Conservation (phyloP, 768 basidiomycete genomes). For the Cyclocybe aegerita region DNA sequence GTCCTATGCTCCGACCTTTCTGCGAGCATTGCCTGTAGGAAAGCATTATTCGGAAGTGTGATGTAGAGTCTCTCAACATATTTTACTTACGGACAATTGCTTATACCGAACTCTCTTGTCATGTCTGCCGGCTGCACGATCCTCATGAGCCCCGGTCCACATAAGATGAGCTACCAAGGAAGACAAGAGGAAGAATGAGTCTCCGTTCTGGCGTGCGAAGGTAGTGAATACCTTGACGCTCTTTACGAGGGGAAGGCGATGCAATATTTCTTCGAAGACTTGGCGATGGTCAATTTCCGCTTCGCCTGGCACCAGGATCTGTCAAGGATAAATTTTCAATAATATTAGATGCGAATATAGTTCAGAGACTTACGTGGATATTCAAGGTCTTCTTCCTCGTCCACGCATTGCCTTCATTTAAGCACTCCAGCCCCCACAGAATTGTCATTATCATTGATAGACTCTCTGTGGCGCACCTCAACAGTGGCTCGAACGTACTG, state of each 20-base stretch:
- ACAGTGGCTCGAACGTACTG: constrained; percentile 22
- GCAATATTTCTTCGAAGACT: constrained; percentile 34
- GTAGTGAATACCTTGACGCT: constrained; percentile 21
- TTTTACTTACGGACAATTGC: constrained; percentile 28
- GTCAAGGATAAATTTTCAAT: neutral
- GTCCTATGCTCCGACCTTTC: constrained; percentile 22
- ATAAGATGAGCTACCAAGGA: constrained; percentile 18
- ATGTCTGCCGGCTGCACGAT: neutral
- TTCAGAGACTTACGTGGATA: constrained; percentile 25
- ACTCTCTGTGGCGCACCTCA: constrained; percentile 26
- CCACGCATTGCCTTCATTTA: constrained; percentile 27
- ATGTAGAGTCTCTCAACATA: neutral
- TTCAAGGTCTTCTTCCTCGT: constrained; percentile 27
- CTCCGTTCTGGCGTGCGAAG: neutral
- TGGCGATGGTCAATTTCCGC: constrained; percentile 17
- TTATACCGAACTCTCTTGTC: constrained; percentile 18
- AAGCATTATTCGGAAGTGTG: neutral
- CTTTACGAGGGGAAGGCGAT: constrained; percentile 29
- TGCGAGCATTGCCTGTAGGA: constrained; percentile 23
- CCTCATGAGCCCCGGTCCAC: constrained; percentile 22
- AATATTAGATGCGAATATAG: neutral
- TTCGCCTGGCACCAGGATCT: constrained; percentile 28
- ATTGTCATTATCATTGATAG: constrained; percentile 33
- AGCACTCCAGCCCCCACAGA: constrained; percentile 28
- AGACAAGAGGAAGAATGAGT: neutral